Conservation (phyloP, 2,329 filamentous ascomycete genomes). For the Thielaviopsis musarum region DNA sequence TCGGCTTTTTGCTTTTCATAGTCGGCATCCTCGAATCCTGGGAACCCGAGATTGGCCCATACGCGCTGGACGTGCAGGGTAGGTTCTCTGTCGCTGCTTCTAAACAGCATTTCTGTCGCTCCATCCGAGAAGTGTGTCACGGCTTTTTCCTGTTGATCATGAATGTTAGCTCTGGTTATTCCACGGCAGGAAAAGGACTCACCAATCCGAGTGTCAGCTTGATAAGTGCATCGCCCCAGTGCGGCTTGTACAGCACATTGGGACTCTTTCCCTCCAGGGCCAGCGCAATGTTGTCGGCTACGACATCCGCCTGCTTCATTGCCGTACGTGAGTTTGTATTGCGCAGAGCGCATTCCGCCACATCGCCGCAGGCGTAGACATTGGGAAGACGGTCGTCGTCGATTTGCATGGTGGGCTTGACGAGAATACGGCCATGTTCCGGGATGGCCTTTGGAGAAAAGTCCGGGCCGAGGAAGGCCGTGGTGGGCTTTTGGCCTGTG, state of each 20-base stretch:
- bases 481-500: constrained; percentile 42
- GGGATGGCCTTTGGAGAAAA: constrained; percentile 29
- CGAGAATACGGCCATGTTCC: constrained; percentile 31
- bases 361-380: constrained; percentile 48
- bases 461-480: constrained; percentile 25
- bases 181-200: constrained; percentile 14
- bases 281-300: constrained; percentile 36
- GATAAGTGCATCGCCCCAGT: constrained; percentile 32
- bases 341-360: constrained; percentile 31
- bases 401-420: constrained; percentile 41
- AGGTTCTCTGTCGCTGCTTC: constrained; percentile 24
- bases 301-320: constrained; percentile 33
- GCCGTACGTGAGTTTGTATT: constrained; percentile 40
- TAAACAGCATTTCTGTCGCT: constrained; percentile 26
- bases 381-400: constrained; percentile 28
- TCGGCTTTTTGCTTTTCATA: not conserved
- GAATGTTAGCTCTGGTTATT: not conserved
- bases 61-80: constrained; percentile 26
- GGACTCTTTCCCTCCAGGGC: constrained; percentile 25
- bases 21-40: constrained; percentile 25
- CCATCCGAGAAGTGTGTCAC: constrained; percentile 27
- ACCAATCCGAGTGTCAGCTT: constrained; percentile 38
- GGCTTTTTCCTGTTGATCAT: constrained; percentile 24
- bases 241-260: constrained; percentile 23
- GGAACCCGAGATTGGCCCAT: constrained; percentile 28